Conservation (phyloP, 129 eudicot genomes). For the Flaveria sonorensis region DNA sequence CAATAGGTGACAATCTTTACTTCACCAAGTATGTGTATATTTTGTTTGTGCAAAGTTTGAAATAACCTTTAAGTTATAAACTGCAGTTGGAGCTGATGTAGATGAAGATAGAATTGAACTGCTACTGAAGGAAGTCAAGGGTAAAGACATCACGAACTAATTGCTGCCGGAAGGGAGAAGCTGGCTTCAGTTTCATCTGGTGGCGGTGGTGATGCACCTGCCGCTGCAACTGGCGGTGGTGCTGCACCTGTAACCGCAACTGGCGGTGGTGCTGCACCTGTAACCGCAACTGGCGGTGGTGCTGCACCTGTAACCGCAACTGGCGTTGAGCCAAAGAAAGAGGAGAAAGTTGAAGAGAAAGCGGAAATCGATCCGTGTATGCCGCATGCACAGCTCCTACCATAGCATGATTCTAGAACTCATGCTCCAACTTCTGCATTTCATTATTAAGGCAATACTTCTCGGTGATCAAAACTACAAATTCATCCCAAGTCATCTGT, state of each 20-base stretch:
- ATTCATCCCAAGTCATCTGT: too few species aligned
- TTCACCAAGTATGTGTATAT: not conserved
- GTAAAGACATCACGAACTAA: conserved; percentile 69
- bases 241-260: conserved; percentile 52
- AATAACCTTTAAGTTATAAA: not conserved
- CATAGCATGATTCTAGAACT: too few species aligned
- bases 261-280: too few species aligned
- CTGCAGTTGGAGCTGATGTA: conserved; percentile 75
- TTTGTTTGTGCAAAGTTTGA: not conserved
- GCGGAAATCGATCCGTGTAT: too few species aligned
- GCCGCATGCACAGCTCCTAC: too few species aligned
- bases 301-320: too few species aligned
- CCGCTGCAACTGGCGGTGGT: conserved; percentile 51
- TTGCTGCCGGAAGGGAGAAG: conserved; percentile 81
- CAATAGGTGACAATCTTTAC: not conserved
- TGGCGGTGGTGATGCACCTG: conserved; percentile 59
- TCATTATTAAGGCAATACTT: too few species aligned
- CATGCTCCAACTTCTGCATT: too few species aligned
- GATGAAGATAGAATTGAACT: conserved; percentile 65
- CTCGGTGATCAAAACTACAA: too few species aligned
- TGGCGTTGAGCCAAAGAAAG: conserved; percentile 71
- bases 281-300: too few species aligned
- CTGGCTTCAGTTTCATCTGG: conserved; percentile 77
- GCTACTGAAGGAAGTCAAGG: conserved; percentile 54
- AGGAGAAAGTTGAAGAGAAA: conserved; percentile 77